phyloP scores from a whole-genome alignment of 768 basidiomycete genomes.

The Auricularia sp. region DNA sequence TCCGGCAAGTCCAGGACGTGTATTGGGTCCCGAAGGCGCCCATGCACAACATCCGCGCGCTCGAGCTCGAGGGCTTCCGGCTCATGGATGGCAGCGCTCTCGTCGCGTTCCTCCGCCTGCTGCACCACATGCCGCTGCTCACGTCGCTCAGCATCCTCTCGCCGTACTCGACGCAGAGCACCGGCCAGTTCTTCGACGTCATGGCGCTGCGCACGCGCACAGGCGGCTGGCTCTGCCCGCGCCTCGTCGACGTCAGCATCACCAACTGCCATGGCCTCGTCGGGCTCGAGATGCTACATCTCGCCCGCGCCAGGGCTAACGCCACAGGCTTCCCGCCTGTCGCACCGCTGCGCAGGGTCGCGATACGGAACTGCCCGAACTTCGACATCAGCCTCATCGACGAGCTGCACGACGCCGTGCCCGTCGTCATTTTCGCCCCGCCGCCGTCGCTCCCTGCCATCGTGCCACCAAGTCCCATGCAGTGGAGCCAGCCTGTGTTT shows the following conservation, averaged over 20 bases:
- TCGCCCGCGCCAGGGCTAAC: conserved; percentile 14
- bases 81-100: conserved; percentile 20
- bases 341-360: neutral
- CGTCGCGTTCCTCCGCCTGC: conserved; percentile 20
- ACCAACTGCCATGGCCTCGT: conserved; percentile 20
- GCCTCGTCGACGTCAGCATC: conserved; percentile 18
- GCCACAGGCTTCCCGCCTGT: neutral
- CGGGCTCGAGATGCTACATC: conserved; percentile 20
- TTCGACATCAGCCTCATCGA: neutral
- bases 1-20: conserved; percentile 16
- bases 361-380: neutral
- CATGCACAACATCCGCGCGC: conserved; percentile 16
- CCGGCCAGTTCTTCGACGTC: conserved; percentile 17
- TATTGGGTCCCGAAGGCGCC: conserved; percentile 19
- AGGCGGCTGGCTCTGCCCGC: conserved; percentile 19
- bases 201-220: conserved; percentile 11
- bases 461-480: neutral
- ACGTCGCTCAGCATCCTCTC: conserved; percentile 19
- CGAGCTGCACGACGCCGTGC: neutral
- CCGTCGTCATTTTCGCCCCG: neutral
- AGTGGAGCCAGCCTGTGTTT: neutral
- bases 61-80: conserved; percentile 20
- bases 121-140: conserved; percentile 19
- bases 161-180: conserved; percentile 10
- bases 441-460: neutral